These are phyloP conservation scores for Kondoa malvinella DNA, from an alignment of 768 basidiomycete species.

Conservation along the genomic window DNA sequence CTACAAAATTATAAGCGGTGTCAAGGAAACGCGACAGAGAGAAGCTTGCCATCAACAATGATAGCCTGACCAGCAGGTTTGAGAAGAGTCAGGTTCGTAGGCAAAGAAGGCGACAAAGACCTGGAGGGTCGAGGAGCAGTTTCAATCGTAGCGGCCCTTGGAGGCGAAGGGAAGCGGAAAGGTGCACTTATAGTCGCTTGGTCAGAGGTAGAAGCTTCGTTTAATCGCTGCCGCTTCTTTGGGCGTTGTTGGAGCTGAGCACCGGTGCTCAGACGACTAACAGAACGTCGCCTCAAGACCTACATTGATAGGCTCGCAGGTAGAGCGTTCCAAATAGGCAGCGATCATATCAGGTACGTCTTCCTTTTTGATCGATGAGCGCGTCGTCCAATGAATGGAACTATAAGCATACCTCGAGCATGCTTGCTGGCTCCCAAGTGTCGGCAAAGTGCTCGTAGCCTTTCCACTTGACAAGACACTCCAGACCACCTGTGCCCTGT, in stretches of 20 bases:
- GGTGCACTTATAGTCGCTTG: neutral
- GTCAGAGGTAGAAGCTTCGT: neutral
- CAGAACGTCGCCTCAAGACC: too few relatives aligned
- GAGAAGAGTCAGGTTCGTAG: neutral
- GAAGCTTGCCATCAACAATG: neutral
- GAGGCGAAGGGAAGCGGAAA: neutral
- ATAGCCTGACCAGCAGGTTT: neutral
- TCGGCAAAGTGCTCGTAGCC: neutral
- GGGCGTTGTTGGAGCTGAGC: neutral
- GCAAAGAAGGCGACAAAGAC: neutral
- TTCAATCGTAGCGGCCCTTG: neutral
- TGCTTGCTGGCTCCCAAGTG: neutral
- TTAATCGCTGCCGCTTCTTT: neutral
- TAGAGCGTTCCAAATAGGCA: neutral
- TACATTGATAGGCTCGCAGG: neutral
- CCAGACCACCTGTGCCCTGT: neutral
- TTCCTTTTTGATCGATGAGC: too few relatives aligned
- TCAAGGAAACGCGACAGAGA: neutral
- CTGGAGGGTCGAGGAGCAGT: neutral
- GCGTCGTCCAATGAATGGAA: neutral
- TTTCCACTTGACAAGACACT: neutral
- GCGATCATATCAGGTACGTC: neutral
- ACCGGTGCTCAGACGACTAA: too few relatives aligned
- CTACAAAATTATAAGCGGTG: neutral
- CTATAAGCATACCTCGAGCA: neutral